Percentiles rank a stretch among this genome's conserved stretches.
These are phyloP conservation scores for Talaromyces pinophilus DNA, from an alignment of 2,329 filamentous ascomycete species.

Conservation along the genomic window DNA sequence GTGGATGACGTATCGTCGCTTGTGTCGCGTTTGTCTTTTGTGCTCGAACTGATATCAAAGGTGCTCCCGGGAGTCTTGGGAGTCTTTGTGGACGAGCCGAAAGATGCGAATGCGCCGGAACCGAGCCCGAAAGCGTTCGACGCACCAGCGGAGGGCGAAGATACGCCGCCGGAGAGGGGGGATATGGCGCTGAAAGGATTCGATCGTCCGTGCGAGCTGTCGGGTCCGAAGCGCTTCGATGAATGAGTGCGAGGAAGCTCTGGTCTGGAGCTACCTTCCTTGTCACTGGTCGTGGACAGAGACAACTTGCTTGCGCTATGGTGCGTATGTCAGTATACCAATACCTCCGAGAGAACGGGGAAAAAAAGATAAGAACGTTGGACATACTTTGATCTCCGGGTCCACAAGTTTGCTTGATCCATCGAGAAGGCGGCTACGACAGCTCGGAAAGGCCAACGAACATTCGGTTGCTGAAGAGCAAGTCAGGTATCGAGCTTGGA, in stretches of 20 bases:
- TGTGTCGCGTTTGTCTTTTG: constrained; percentile 65
- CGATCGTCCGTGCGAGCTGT: constrained; percentile 69
- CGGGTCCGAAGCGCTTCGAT: constrained; percentile 73
- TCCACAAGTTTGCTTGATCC: constrained; percentile 55
- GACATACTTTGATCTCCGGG: constrained; percentile 51
- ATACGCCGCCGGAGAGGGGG: constrained; percentile 66
- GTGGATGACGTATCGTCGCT: constrained; percentile 42
- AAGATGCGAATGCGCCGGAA: constrained; percentile 94
- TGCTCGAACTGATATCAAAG: constrained; percentile 70
- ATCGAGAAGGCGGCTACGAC: constrained; percentile 42
- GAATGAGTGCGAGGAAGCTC: constrained; percentile 64
- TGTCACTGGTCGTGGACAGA: constrained; percentile 69
- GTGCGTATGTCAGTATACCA: constrained; percentile 30
- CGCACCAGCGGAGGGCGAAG: constrained; percentile 74
- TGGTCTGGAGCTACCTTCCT: constrained; percentile 56
- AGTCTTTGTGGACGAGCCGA: constrained; percentile 77
- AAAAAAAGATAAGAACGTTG: background rate
- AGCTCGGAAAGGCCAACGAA: constrained; percentile 40
- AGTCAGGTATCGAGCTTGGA: constrained; percentile 23
- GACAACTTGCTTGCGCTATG: constrained; percentile 84
- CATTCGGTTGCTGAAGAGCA: constrained; percentile 33
- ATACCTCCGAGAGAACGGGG: background rate
- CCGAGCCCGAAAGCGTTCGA: constrained; percentile 92
- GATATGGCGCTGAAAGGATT: constrained; percentile 79
- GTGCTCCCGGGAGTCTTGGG: constrained; percentile 81